Evolutionary conservation across 202 grass and related monocot genomes (phyloP).

Genomic region (Cymbopogon flexuosus): DNA sequence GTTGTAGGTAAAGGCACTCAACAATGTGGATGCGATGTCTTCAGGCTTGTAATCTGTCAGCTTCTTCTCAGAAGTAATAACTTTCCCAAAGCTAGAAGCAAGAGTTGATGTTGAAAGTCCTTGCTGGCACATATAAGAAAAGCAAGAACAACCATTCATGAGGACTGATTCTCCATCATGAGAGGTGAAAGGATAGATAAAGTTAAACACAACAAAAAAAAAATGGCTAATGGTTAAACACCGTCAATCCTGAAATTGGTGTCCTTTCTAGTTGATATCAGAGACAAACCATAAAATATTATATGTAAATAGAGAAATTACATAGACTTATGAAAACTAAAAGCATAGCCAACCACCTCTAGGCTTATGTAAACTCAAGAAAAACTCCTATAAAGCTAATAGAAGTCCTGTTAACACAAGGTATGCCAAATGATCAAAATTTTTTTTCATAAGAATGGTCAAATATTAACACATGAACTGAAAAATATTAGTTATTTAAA

Average conservation of each 20-base stretch:
- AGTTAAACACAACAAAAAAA: background rate
- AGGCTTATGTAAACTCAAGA: background rate
- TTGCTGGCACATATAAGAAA: slow-evolving; percentile 62
- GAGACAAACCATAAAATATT: background rate
- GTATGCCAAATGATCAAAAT: background rate
- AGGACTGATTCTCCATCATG: slow-evolving; percentile 11
- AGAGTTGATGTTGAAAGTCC: slow-evolving; percentile 92
- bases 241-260: background rate
- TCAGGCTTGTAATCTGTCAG: slow-evolving; percentile 79
- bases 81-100: slow-evolving; percentile 97
- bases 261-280: background rate
- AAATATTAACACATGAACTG: background rate
- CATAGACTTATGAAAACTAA: background rate
- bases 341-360: background rate
- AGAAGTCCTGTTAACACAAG: background rate
- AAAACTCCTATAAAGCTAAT: background rate
- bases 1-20: slow-evolving; percentile 97
- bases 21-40: slow-evolving; percentile 82
- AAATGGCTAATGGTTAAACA: background rate
- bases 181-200: background rate
- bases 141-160: slow-evolving; percentile 19
- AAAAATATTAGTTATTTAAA: background rate
- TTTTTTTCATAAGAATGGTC: background rate
- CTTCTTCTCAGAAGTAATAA: slow-evolving; percentile 76
- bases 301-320: background rate